Evolutionary conservation across 495 filamentous ascomycete species (phyloP), one percentile per base, ranked within the genome.

Genomic region (Hyaloscypha variabilis): DNA sequence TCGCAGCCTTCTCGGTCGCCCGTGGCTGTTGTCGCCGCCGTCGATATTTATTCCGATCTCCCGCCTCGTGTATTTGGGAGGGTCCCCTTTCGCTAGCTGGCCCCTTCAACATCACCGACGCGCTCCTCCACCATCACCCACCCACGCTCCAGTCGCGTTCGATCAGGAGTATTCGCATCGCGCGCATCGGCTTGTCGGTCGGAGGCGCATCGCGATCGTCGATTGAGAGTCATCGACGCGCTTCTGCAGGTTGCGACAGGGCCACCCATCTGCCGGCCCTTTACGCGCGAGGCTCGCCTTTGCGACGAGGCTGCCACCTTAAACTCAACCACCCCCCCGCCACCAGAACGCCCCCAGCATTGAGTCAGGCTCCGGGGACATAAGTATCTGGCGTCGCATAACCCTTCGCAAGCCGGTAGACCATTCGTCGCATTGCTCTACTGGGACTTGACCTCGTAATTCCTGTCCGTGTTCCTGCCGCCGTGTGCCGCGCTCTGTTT

Each of bases 391-490:
- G 58, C 60, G 59, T 67, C 65, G 65, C 65, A 55, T 67, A 6
- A 53, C 21, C 56, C 25, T 34, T 34, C 8, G 24, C 42, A 19
- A 46, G 10, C 26, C 17, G 6, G 21, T 51, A 28, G 17, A 21
- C n/a, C 29, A 25, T 29, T 29, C 14, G 29, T 58, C 34, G 53
- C 53, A 52, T 64, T 52, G 5, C 21, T 31, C 49, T 23, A 56
- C 23, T 30, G 52, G 57, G 26, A 49, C 25, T 4, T 42, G 62
- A 62, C 51, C 60, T 51, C 73, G 75, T 76, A 42, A 26, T 39
- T 28, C 49, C 25, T 19, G 34, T 53, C 24, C 39, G 11, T 31
- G 60, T 19, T 26, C 42, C 74, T 76, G 74, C 75, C 76, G 75
- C 74, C 60, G 5, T 13, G 23, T 0, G 26, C 53, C 26, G 52